Base-by-base conservation (phyloP, 2,329 filamentous ascomycete species). In the Xylariomycetidae sp. region DNA sequence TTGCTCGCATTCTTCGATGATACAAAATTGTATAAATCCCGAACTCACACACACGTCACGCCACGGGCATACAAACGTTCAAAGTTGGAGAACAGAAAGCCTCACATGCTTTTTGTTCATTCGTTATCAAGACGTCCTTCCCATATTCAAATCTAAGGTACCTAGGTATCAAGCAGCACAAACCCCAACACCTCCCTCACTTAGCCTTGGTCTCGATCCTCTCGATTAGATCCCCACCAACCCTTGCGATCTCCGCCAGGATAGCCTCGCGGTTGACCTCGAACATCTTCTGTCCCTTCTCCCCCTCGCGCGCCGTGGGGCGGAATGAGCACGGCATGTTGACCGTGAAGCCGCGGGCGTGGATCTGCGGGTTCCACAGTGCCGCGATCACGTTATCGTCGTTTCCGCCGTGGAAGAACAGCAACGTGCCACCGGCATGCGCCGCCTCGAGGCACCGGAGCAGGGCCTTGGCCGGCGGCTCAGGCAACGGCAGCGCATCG, bases 361-460 rank as follows among this genome's bases (percentile, higher is more conserved):
- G 65, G 38, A 75, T 46, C 42, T 65, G 65, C 2, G 73, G 72
- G 34, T 72, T 74, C 76, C 76, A 80, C 28, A 79, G 65, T 13
- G 65, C 73, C 2, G 70, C 70, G 10, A 83, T 67, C 6, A 76
- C 56, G 36, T 76, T 68, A 16, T 78, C 69, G 2, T 68, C 65
- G 2, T 67, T 56, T 4, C 63, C 68, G 19, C 87, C 81, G 43
- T 79, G 73, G 66, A 96, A 95, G 59, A 95, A 86, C 2, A 95
- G 64, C 20, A 94, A 64, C 3, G 76, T 74, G 22, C 79, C 72
- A 4, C 72, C 72, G 53, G n/a, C 88, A 95, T 2, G 77, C 56
- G 4, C 62, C 63, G 42, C 76, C 67, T n/a, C n/a, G 10, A 96
- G 64, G 49, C 92, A 85, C 12, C 67, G 60, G 12, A 88, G 58